Evolutionary conservation across 345 rosid genomes (phyloP).

Genomic region (Crucihimalaya himalaica): DNA sequence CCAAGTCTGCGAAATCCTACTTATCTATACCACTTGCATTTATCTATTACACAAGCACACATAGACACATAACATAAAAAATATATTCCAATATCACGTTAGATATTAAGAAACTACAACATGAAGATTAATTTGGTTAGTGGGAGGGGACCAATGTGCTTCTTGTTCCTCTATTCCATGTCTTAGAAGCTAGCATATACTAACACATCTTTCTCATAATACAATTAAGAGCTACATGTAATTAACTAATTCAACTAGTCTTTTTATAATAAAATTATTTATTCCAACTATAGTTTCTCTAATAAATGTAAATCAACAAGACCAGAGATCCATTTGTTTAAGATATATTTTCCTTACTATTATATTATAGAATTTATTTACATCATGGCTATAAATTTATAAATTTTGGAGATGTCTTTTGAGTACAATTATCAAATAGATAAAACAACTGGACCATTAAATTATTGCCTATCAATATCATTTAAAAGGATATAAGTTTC

Average conservation of each 20-base stretch:
- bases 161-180: constrained; percentile 25
- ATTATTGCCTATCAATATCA: background rate
- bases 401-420: background rate
- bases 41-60: constrained; percentile 20
- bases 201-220: constrained; percentile 18
- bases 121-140: constrained; percentile 24
- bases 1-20: constrained; percentile 31
- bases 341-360: background rate
- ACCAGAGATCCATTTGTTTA: background rate
- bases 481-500: background rate
- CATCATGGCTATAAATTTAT: background rate
- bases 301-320: background rate
- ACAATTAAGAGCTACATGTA: constrained; percentile 12
- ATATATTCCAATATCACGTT: background rate
- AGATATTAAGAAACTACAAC: constrained; percentile 13
- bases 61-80: background rate
- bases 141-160: constrained; percentile 37
- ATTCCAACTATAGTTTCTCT: background rate
- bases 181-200: constrained; percentile 15
- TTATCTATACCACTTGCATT: constrained; percentile 22
- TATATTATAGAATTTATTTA: background rate
- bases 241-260: background rate
- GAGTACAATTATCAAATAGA: background rate
- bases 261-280: no score
- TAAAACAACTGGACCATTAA: background rate